A percentile compares a stretch with the other conserved stretches of the same genome.
phyloP scores from a whole-genome alignment of 164 flowering plant genomes.

The Nelumbo lutea region DNA sequence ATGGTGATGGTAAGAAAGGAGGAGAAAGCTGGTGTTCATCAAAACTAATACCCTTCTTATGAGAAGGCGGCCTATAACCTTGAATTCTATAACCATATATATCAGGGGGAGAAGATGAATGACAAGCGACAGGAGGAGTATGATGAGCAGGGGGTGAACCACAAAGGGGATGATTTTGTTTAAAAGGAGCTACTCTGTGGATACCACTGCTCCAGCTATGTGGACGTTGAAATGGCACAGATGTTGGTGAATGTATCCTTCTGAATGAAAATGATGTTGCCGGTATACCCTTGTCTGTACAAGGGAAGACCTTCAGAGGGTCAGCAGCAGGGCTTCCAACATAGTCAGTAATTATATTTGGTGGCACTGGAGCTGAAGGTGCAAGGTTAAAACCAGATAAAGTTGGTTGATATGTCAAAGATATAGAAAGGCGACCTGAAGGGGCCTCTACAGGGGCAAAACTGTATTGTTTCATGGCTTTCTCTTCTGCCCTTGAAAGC shows the following conservation, averaged over 20 bases:
- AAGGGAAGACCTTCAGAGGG: conserved; percentile 58
- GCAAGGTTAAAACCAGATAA: conserved; percentile 64
- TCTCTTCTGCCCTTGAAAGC: conserved; percentile 59
- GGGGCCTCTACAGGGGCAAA: conserved; percentile 75
- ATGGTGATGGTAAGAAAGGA: conserved; percentile 69
- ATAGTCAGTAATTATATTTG: conserved; percentile 74
- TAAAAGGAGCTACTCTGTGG: conserved; percentile 36
- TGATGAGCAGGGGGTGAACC: conserved; percentile 50
- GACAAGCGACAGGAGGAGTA: conserved; percentile 28
- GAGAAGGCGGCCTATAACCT: conserved; percentile 31
- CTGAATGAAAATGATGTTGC: conserved; percentile 51
- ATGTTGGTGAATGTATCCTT: conserved; percentile 33
- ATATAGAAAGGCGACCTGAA: conserved; percentile 60
- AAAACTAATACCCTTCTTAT: conserved; percentile 37
- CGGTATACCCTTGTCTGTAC: conserved; percentile 31
- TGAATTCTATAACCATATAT: conserved; percentile 32
- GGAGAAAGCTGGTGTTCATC: conserved; percentile 81
- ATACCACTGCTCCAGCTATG: conserved; percentile 88
- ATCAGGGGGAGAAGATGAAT: conserved; percentile 51
- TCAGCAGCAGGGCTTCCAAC: conserved; percentile 90
- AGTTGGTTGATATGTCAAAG: conserved; percentile 59
- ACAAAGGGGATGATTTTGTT: conserved; percentile 31
- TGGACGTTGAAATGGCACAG: conserved; percentile 62
- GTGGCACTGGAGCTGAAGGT: conserved; percentile 41
- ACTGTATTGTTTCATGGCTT: conserved; percentile 45